Evolutionary conservation across 1,284 basidiomycete species (phyloP).

Genomic region (Fistulina hepatica): DNA sequence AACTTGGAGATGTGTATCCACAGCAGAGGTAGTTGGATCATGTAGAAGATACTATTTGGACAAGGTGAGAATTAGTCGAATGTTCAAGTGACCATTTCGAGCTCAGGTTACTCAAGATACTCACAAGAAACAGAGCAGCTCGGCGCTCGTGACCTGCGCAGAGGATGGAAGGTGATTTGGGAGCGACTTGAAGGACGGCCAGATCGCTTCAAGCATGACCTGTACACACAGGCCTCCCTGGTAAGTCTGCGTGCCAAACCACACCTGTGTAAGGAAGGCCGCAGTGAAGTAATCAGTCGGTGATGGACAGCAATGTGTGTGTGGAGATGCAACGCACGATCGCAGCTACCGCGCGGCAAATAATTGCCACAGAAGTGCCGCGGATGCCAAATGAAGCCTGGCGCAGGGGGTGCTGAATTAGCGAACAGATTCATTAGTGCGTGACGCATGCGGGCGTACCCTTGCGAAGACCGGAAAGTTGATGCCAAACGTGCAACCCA

Average conservation of each 20-base stretch:
- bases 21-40: constrained; percentile 51
- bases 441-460: constrained; percentile 1
- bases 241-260: constrained; percentile 16
- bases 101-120: background rate
- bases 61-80: constrained; percentile 1
- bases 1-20: constrained; percentile 50
- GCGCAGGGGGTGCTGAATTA: constrained; percentile 12
- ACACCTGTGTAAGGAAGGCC: no score
- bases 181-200: constrained; percentile 45
- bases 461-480: constrained; percentile 11
- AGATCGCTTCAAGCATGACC: constrained; percentile 51
- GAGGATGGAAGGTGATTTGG: constrained; percentile 41
- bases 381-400: constrained; percentile 16
- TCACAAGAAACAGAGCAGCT: constrained; percentile 14
- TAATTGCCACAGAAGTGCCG: constrained; percentile 15
- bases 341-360: constrained; percentile 16
- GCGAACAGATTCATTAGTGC: constrained; percentile 8
- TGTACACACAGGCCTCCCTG: constrained; percentile 17
- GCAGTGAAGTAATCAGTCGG: no score
- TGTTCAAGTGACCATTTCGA: background rate
- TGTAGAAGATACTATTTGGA: constrained; percentile 49
- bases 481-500: constrained; percentile 17
- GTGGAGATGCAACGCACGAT: constrained; percentile 1
- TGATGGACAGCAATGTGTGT: background rate
- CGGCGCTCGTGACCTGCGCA: constrained; percentile 45